Evolutionary conservation across 2,329 filamentous ascomycete genomes (phyloP), one percentile per base, ranked within the genome.

Genomic region (Ceratocystis huliohia): DNA sequence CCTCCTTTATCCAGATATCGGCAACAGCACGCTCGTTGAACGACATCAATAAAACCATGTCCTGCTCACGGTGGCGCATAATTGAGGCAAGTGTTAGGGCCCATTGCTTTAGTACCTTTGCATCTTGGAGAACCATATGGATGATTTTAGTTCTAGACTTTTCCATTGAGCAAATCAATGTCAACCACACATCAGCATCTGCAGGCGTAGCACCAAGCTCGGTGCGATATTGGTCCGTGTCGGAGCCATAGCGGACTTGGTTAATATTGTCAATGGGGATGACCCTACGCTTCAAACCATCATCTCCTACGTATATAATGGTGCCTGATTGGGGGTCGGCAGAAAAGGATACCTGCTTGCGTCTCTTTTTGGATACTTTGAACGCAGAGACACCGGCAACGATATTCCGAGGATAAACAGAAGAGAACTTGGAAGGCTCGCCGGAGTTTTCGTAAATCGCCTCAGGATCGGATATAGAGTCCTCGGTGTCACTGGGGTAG

Each of bases 261-360:
- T 89, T 88, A 72, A 99, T 93, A 74, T 97, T 91, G 72, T 99
- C 94, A 69, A 99, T 89, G 74, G 96, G 95, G 70, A 99, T 88
- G 65, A 85, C 86, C 74, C 96, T 97, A 28, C 85, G 84, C 0
- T 88, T 86, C 7, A 82, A 84, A 61, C 85, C 83, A 74, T 96
- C 89, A 93, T 41, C 37, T 13, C 10, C 37, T 5, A 93, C 97
- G 30, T 83, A 88, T 7, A 62, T 50, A 28, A 99, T 89, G 75
- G 91, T 94, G 68, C 89, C 92, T 1, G 88, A 84, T 72, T 93
- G 88, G 28, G 88, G 82, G 72, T 97, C 91, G 28, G 97, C 84
- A 64, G 87, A 84, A 44, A 87, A 79, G 33, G 78, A 78, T 71
- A 96, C 85, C 30, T 82, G 83, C 73, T 94, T 91, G 65, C 82